Evolutionary conservation across 2,329 filamentous ascomycete species (phyloP), one percentile per base, ranked within the genome.

Genomic region (Teratosphaeriaceae sp.): DNA sequence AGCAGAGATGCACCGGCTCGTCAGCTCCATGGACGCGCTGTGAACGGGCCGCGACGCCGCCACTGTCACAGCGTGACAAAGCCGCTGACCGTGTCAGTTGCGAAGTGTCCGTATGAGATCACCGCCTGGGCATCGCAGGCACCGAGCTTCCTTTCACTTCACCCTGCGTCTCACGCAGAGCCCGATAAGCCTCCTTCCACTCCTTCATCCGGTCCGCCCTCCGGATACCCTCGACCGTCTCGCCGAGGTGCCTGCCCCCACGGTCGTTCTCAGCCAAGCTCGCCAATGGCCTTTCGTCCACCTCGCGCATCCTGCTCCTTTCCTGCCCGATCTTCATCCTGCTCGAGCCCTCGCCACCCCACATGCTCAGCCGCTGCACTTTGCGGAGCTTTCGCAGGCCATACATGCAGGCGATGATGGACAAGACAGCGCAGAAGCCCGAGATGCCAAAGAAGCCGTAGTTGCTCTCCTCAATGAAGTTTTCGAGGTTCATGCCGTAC

Each of bases 401-500:
- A 65, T 90, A 95, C 56, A 79, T 76, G 68, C 85, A 90, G 40
- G 95, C 85, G 7, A 89, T 55, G 42, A 82, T 75, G 12, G 86
- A 87, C 63, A 89, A 81, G 44, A 82, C 57, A 44, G 83, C 75
- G 44, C 86, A 94, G 47, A 78, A 71, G 15, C 70, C 73, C 2
- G 84, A 87, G 47, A 98, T 82, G 42, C 78, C 78, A 36, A 75
- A 75, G 63, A 98, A 97, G 9, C 90, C 92, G 65, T 87, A 78
- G 65, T 87, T 79, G 1, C 85, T 89, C 62, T 97, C 90, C 70
- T 98, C 92, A 56, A 97, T 88, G 65, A 96, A 97, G 67, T 97
- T 97, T 63, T 96, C 94, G 51, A 98, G 72, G 70, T 98, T 98
- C 89, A 97, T 97, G 56, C 92, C 92, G 74, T 97, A 98, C n/a